These are phyloP conservation scores for Conoideocrella luteorostrata DNA, from an alignment of 2,329 filamentous ascomycete genomes.

Conservation along the genomic window DNA sequence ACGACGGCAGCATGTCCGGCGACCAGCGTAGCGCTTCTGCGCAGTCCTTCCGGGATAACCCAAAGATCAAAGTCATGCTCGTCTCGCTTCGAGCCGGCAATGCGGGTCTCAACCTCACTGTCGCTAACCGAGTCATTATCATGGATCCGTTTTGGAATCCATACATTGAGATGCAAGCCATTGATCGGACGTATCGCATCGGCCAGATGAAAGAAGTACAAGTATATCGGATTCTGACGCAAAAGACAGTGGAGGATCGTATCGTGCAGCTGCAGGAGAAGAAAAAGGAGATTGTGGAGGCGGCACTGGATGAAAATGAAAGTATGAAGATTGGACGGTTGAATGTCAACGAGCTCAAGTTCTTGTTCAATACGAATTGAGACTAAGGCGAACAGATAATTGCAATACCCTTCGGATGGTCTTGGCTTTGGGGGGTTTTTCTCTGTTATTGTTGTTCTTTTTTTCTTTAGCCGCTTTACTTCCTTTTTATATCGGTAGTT, in stretches of 20 bases:
- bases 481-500: no score
- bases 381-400: no score
- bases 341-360: slow-evolving; percentile 59
- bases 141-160: slow-evolving; percentile 95
- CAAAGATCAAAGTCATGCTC: slow-evolving; percentile 66
- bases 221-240: slow-evolving; percentile 72
- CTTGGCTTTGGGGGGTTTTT: not conserved
- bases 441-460: no score
- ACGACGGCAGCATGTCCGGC: slow-evolving; percentile 76
- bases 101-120: slow-evolving; percentile 77
- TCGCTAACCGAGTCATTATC: slow-evolving; percentile 79
- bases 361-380: slow-evolving; percentile 47
- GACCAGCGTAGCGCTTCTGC: slow-evolving; percentile 63
- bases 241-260: slow-evolving; percentile 78
- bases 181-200: slow-evolving; percentile 84
- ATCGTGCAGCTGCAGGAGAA: slow-evolving; percentile 72
- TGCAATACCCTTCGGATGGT: no score
- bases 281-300: slow-evolving; percentile 71
- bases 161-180: slow-evolving; percentile 85
- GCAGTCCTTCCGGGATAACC: slow-evolving; percentile 56
- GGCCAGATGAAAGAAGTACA: slow-evolving; percentile 69
- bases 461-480: no score
- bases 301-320: slow-evolving; percentile 72
- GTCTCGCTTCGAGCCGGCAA: slow-evolving; percentile 78
- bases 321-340: slow-evolving; percentile 61